Conservation (phyloP, 352 stramenopile species). For the Chrysophaeum taylorii region DNA sequence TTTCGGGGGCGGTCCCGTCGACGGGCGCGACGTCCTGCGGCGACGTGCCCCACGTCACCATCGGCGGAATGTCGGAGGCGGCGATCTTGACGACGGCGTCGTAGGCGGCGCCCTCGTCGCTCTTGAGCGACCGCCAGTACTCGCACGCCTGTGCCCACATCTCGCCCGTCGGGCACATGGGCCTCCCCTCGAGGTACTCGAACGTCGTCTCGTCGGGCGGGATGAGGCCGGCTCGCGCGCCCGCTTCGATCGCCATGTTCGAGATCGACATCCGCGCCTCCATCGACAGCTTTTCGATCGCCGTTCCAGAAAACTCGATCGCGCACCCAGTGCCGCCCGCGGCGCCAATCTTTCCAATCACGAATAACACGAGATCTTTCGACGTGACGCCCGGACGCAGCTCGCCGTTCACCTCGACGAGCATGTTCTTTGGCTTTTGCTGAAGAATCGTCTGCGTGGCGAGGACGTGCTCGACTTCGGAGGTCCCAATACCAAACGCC, state of each 20-base stretch:
- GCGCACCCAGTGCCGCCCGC: conserved; percentile 63
- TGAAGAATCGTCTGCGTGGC: conserved; percentile 63
- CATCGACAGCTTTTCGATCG: conserved; percentile 58
- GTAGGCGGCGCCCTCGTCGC: conserved; percentile 51
- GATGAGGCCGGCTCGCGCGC: conserved; percentile 65
- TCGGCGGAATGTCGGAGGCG: conserved; percentile 59
- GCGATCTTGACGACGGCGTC: conserved; percentile 56
- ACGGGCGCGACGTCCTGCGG: conserved; percentile 61
- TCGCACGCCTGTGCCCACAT: conserved; percentile 49
- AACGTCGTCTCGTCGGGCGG: conserved; percentile 64
- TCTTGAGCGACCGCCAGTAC: conserved; percentile 53
- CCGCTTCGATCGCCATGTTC: conserved; percentile 77
- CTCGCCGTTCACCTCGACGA: conserved; percentile 45
- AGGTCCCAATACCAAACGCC: conserved; percentile 66
- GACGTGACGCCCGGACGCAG: conserved; percentile 49
- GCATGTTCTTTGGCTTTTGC: conserved; percentile 62
- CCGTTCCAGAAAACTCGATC: conserved; percentile 68
- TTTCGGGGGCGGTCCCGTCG: conserved; percentile 46
- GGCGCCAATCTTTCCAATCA: conserved; percentile 69
- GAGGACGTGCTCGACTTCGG: conserved; percentile 65
- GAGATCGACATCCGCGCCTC: conserved; percentile 69
- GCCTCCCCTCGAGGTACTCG: conserved; percentile 62
- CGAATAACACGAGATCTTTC: conserved; percentile 70
- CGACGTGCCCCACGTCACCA: conserved; percentile 64
- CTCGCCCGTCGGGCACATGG: conserved; percentile 52